Conservation (phyloP, 257 asterid genomes). For the Solanum ossicruentum region DNA sequence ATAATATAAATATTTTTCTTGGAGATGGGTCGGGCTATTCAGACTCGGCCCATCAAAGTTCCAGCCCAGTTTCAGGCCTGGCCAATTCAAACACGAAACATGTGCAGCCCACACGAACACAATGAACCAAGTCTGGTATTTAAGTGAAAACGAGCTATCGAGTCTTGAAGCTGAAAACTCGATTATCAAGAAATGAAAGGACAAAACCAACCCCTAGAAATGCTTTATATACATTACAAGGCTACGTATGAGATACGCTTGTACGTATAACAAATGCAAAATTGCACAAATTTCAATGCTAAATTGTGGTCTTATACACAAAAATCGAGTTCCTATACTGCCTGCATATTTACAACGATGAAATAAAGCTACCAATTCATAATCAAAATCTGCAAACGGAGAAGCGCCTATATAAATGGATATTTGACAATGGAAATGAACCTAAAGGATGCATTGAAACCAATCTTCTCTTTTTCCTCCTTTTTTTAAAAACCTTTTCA, state of each 20-base stretch:
- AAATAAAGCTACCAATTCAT: neutral
- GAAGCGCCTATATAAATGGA: neutral
- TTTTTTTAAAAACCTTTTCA: neutral
- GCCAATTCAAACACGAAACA: neutral
- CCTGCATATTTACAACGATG: neutral
- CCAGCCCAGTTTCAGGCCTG: neutral
- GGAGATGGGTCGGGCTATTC: neutral
- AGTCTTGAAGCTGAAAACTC: neutral
- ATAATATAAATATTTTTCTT: neutral
- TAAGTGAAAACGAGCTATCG: neutral
- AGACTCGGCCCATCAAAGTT: neutral
- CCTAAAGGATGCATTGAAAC: neutral
- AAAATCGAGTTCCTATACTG: neutral
- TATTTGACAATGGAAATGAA: conserved; percentile 1
- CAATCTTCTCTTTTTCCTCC: neutral
- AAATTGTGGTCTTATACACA: neutral
- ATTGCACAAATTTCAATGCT: neutral
- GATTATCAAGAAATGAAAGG: neutral
- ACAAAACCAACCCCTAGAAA: neutral
- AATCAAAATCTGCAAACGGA: neutral
- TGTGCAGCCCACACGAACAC: neutral
- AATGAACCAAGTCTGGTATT: too few species aligned
- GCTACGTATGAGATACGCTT: neutral
- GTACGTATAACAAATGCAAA: neutral
- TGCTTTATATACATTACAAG: neutral